A percentile compares a stretch with the other conserved stretches of the same genome.
Evolutionary conservation across 805 yeast species (phyloP).

Genomic region (Candida maesae): DNA sequence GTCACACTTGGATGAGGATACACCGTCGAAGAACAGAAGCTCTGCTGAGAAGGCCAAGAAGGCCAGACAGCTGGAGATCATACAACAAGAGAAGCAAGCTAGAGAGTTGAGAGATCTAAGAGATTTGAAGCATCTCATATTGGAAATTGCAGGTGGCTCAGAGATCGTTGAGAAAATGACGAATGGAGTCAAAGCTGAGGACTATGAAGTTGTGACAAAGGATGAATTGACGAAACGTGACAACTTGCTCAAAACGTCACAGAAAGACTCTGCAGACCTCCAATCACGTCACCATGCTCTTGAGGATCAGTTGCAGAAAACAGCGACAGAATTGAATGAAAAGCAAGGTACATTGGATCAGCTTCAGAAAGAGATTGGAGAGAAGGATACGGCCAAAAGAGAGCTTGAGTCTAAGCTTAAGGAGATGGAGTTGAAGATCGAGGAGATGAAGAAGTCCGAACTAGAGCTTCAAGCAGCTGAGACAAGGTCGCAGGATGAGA

Average conservation of each 20-base stretch:
- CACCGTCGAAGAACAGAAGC: slow-evolving; percentile 22
- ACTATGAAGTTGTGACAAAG: slow-evolving; percentile 3
- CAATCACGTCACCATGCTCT: not conserved
- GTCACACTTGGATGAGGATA: slow-evolving; percentile 15
- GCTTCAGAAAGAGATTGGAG: not conserved
- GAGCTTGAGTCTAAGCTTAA: not conserved
- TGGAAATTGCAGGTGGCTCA: slow-evolving; percentile 11
- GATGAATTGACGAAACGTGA: not conserved
- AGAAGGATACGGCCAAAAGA: not conserved
- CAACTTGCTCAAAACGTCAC: not conserved
- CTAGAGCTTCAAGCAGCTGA: not conserved
- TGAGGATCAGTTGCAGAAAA: not conserved
- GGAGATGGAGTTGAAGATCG: not conserved
- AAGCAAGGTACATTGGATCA: not conserved
- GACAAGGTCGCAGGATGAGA: not conserved
- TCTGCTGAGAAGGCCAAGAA: slow-evolving; percentile 5
- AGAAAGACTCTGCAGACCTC: not conserved
- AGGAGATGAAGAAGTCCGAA: not conserved
- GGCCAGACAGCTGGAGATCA: slow-evolving; percentile 4
- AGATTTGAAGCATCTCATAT: slow-evolving; percentile 16
- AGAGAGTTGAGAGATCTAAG: slow-evolving; percentile 21
- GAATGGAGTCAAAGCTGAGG: not conserved
- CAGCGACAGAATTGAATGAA: not conserved
- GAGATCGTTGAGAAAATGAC: not conserved
- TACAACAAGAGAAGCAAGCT: not conserved